Base-by-base conservation (phyloP, 1,139 yeast species). In the Nakaseomyces kungkrabaensis region DNA sequence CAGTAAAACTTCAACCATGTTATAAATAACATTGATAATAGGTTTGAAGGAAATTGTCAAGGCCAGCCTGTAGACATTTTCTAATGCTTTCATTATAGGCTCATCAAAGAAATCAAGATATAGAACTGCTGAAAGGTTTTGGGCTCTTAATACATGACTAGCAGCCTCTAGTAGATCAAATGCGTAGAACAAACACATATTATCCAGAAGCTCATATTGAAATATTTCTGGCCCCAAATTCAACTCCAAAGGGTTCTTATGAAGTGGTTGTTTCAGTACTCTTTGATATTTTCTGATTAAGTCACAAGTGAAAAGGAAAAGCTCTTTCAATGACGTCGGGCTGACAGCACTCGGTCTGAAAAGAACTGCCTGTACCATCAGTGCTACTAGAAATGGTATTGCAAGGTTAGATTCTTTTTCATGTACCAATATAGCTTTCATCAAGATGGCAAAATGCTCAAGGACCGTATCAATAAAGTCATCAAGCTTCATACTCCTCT, bases 321-420 rank as follows among this genome's bases (percentile, higher is more conserved):
- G 31, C 47, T 64, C 65, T 43, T 56, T 62, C 45, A 66, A 50
- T 3, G 78, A 66, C 4, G 61, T 51, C 31, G 64, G 60, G 37
- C 67, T 68, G 5, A 80, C 70, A 0, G 87, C 87, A 47, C 76
- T 73, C 0, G 84, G 80, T 54, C 82, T 71, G 61, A 79, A 82
- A 43, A 67, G 71, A 10, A 81, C 64, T 1, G 80, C 60, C 49
- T 78, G 78, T 54, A 78, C 76, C 45, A 82, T 67, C 37, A 82
- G 59, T 1, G 81, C 69, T 2, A 81, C 60, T 17, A 82, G 55
- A 60, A 79, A 79, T 1, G 88, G 87, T 1, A 79, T 70, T 0
- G 68, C 57, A 26, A 67, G 48, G 3, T 61, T 61, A 29, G 65
- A 62, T 26, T 58, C 62, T 5, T 69, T 29, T 29, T 54, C 46